Evolutionary conservation across 257 asterid genomes (phyloP).

Genomic region (Eustoma russellianum): DNA sequence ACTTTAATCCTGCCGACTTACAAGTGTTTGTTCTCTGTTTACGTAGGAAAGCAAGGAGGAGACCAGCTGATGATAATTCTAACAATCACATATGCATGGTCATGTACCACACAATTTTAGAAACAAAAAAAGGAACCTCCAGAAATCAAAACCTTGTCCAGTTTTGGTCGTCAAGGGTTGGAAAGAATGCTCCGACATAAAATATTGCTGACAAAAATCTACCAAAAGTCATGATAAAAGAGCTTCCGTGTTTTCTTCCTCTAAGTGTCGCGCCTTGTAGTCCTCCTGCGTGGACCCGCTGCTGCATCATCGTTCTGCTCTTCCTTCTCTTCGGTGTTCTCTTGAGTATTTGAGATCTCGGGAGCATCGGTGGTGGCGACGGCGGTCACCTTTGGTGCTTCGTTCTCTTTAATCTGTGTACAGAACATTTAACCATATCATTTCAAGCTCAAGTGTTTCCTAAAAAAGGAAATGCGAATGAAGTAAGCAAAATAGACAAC

Average conservation of each 20-base stretch:
- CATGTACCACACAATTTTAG: background rate
- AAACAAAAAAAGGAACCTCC: no score
- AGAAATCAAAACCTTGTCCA: background rate
- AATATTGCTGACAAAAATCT: slow-evolving; percentile 3
- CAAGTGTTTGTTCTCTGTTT: no score
- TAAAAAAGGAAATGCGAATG: background rate
- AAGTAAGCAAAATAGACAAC: background rate
- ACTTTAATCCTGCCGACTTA: no score
- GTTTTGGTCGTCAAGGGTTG: slow-evolving; percentile 3
- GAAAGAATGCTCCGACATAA: slow-evolving; percentile 17
- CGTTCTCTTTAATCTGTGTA: slow-evolving; percentile 37
- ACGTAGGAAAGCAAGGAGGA: no score
- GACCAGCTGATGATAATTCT: no score
- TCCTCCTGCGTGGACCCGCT: slow-evolving; percentile 50
- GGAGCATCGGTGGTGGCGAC: slow-evolving; percentile 22
- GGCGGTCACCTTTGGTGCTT: slow-evolving; percentile 29
- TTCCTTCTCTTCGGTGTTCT: slow-evolving; percentile 47
- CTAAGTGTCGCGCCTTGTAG: slow-evolving; percentile 53
- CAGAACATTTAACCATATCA: no score
- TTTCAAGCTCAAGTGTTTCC: background rate
- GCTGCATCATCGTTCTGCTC: slow-evolving; percentile 37
- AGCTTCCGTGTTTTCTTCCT: background rate
- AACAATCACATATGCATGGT: background rate
- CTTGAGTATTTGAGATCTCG: slow-evolving; percentile 45
- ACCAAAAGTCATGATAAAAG: background rate